These are phyloP conservation scores for Arabidopsis thaliana DNA, from an alignment of 345 rosid species.

Conservation along the genomic window TAIR10.1 NC_003074.8:20804501-20805000, in stretches of 20 bases:
- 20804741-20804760: too few relatives aligned
- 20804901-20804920: neutral
- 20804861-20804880: neutral
- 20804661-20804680: too few relatives aligned
- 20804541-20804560: too few relatives aligned
- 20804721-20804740: too few relatives aligned
- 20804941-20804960: neutral
- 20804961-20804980: neutral
- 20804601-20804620: too few relatives aligned
- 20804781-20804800: too few relatives aligned
- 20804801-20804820: too few relatives aligned
- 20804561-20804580: neutral
- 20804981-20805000: neutral
- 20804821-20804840: neutral
- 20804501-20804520: conserved; percentile 56
- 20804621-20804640: too few relatives aligned
- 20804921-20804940: neutral
- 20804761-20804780: too few relatives aligned
- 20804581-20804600: neutral
- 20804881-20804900: neutral
- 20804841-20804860: neutral
- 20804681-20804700: too few relatives aligned
- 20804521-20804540: conserved; percentile 12
- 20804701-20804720: too few relatives aligned
- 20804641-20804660: too few relatives aligned